These are phyloP conservation scores for Flaveria bidentis DNA, from an alignment of 129 eudicot species.

Conservation along the genomic window DNA sequence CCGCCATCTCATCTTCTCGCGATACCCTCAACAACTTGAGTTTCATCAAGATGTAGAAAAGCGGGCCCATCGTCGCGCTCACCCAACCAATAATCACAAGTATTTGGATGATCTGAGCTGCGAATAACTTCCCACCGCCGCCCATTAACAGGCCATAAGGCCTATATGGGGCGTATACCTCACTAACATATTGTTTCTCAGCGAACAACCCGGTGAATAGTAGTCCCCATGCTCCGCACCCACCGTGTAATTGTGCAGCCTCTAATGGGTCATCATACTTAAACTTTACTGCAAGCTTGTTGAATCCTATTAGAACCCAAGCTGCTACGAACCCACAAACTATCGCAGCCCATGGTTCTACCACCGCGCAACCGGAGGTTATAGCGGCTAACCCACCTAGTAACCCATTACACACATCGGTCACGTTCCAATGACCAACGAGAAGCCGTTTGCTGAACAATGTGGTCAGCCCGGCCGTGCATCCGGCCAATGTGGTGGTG, in stretches of 20 bases:
- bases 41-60: slow-evolving; percentile 46
- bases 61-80: slow-evolving; percentile 60
- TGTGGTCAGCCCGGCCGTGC: slow-evolving; percentile 68
- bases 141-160: slow-evolving; percentile 70
- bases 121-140: slow-evolving; percentile 63
- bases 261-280: slow-evolving; percentile 70
- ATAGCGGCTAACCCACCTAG: slow-evolving; percentile 71
- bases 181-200: slow-evolving; percentile 36
- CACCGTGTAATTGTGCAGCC: slow-evolving; percentile 73
- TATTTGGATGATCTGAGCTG: slow-evolving; percentile 55
- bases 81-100: slow-evolving; percentile 62
- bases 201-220: slow-evolving; percentile 66
- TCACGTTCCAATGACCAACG: slow-evolving; percentile 73
- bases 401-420: slow-evolving; percentile 64
- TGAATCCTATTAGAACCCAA: slow-evolving; percentile 65
- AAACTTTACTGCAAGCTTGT: slow-evolving; percentile 54
- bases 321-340: slow-evolving; percentile 66
- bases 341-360: slow-evolving; percentile 75
- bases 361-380: slow-evolving; percentile 70
- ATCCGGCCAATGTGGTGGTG: slow-evolving; percentile 67
- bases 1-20: slow-evolving; percentile 54
- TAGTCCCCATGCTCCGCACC: slow-evolving; percentile 72
- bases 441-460: slow-evolving; percentile 56
- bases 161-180: slow-evolving; percentile 44
- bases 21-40: slow-evolving; percentile 58